Evolutionary conservation across 139 green algal species (phyloP).

Genomic region (Volvox reticuliferus): DNA sequence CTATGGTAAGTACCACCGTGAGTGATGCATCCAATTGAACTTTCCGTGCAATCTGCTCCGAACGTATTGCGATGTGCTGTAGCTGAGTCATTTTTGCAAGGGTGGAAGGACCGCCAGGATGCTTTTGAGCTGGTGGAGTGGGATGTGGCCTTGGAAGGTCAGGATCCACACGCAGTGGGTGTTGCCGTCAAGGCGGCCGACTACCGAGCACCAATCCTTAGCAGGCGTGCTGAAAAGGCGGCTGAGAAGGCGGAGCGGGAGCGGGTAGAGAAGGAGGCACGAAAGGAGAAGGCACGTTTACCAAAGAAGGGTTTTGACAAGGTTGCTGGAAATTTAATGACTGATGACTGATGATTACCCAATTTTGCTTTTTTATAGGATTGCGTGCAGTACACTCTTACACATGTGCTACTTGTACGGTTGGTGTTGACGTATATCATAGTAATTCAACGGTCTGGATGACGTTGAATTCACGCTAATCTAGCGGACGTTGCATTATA

Average conservation of each 20-base stretch:
- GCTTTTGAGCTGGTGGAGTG: slow-evolving; percentile 64
- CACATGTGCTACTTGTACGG: no score
- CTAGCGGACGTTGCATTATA: no score
- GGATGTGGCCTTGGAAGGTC: slow-evolving; percentile 61
- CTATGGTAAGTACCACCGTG: no score
- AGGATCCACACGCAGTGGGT: slow-evolving; percentile 72
- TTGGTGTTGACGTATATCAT: no score
- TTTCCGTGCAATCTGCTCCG: no score
- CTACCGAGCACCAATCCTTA: neutral
- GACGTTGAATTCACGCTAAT: no score
- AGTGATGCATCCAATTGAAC: no score
- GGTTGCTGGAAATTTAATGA: no score
- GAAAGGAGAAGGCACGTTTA: slow-evolving; percentile 25
- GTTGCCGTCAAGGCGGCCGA: slow-evolving; percentile 62
- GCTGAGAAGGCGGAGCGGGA: slow-evolving; percentile 35
- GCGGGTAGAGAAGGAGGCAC: neutral
- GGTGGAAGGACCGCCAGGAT: slow-evolving; percentile 2
- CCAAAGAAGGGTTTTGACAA: slow-evolving; percentile 37
- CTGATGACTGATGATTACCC: no score
- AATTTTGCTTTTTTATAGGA: no score
- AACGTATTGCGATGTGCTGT: neutral
- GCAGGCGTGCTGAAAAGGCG: slow-evolving; percentile 1
- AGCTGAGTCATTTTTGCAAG: slow-evolving; percentile 21
- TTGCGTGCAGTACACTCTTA: no score
- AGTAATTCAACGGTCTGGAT: no score